Evolutionary conservation across 2,329 filamentous ascomycete genomes (phyloP), one percentile per base, ranked within the genome.

Genomic region (Aspergillus eucalypticola): DNA sequence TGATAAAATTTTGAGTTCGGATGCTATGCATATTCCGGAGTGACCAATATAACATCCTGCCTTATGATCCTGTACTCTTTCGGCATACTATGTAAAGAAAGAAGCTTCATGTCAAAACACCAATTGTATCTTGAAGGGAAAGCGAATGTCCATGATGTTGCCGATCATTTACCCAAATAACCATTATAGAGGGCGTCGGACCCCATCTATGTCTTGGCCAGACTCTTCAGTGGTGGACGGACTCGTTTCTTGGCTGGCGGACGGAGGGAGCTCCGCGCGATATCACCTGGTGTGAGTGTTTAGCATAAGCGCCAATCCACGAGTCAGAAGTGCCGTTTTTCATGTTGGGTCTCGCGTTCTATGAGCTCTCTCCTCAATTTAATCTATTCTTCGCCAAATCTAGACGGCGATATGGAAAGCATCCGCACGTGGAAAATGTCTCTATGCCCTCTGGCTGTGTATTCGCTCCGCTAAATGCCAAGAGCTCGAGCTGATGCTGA

Each of bases 141-240:
- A 44, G 11, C 10, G 17, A 44, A 8, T 10, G n/a, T 23, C 11
- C 41, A 27, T 38, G 23, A 27, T 51, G 2, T 5, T 51, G 41
- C 11, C 29, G 50, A 39, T 44, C 21, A 35, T 15, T 27, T 41
- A 1, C 48, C 35, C 42, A 41, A 19, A 27, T 15, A 23, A 23
- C 7, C 41, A 23, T 2, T 15, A 2, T 11, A 1, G 11, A 15
- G 19, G 41, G 41, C 41, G 23, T 21, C 19, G 41, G 21, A 44
- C 41, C 21, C 32, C 27, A 27, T 39, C 11, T 13, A 25, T 13
- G 53, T 5, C 19, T 44, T 23, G 15, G 23, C 38, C 53, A 44
- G 11, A 17, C n/a, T 27, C 32, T 7, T 59, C 56, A 54, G 50
- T 59, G 56, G 50, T 59, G 56, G 56, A 59, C 56, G 52, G 52